Evolutionary conservation across 2,329 filamentous ascomycete genomes (phyloP).

Genomic region (Gyromitra esculenta): DNA sequence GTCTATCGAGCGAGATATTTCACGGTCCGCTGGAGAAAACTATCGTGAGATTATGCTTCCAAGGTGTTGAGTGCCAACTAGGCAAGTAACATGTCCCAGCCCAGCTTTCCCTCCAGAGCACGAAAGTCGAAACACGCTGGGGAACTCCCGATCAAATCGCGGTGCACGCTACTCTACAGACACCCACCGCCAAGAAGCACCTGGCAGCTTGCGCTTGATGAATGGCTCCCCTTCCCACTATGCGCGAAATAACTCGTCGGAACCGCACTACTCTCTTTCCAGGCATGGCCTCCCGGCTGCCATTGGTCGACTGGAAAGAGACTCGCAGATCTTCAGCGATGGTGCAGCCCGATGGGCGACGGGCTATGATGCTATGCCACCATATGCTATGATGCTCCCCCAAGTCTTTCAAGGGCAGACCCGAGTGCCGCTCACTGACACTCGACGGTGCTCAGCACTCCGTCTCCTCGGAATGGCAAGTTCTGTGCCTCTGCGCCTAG

Average conservation of each 20-base stretch:
- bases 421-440: slow-evolving; percentile 30
- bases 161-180: neutral
- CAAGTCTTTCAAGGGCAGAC: neutral
- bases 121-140: slow-evolving; percentile 42
- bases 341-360: slow-evolving; percentile 41
- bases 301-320: slow-evolving; percentile 32
- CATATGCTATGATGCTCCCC: slow-evolving; percentile 10
- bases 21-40: slow-evolving; percentile 29
- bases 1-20: slow-evolving; percentile 24
- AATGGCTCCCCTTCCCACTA: slow-evolving; percentile 28
- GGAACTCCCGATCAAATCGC: slow-evolving; percentile 49
- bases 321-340: slow-evolving; percentile 45
- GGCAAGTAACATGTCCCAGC: neutral
- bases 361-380: slow-evolving; percentile 23
- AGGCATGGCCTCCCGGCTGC: slow-evolving; percentile 23
- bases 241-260: slow-evolving; percentile 50
- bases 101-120: slow-evolving; percentile 8
- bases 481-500: slow-evolving; percentile 6
- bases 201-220: slow-evolving; percentile 17
- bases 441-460: slow-evolving; percentile 15
- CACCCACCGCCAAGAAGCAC: slow-evolving; percentile 21
- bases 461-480: slow-evolving; percentile 41
- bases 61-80: slow-evolving; percentile 39
- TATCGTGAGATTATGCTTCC: slow-evolving; percentile 48
- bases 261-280: slow-evolving; percentile 28